These are phyloP conservation scores for Fraxinus latifolia DNA, from an alignment of 305 asterid species.

Conservation along the genomic window DNA sequence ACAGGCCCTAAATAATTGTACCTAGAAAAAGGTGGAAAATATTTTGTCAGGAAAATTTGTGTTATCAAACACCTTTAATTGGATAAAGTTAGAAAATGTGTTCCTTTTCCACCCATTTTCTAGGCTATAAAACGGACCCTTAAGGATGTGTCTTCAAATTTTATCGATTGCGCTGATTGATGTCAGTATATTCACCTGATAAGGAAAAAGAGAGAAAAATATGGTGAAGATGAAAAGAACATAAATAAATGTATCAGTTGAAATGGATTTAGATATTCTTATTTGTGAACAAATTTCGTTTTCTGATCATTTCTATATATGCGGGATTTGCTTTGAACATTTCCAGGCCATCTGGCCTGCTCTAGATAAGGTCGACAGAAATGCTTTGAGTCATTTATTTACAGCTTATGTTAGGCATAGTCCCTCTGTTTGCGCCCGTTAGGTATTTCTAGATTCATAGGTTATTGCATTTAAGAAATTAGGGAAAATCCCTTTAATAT, in stretches of 20 bases:
- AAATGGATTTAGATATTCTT: background rate
- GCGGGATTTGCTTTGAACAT: conserved; percentile 93
- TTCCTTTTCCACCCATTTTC: too few species aligned
- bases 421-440: conserved; percentile 92
- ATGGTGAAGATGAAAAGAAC: background rate
- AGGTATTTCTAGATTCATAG: conserved; percentile 46
- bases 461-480: background rate
- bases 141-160: too few species aligned
- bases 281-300: too few species aligned
- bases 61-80: too few species aligned
- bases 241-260: background rate
- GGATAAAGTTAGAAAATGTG: too few species aligned
- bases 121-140: too few species aligned
- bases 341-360: conserved; percentile 85
- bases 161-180: too few species aligned
- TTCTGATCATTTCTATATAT: conserved; percentile 20
- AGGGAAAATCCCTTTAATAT: background rate
- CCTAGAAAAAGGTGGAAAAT: too few species aligned
- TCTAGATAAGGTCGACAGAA: conserved; percentile 85
- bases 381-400: conserved; percentile 85
- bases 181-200: background rate
- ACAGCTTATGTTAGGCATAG: conserved; percentile 89
- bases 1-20: too few species aligned
- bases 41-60: too few species aligned
- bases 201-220: background rate